Percentiles rank a stretch among this genome's conserved stretches.
These are phyloP conservation scores for Leonotis leonurus DNA, from an alignment of 257 asterid genomes.

Conservation along the genomic window DNA sequence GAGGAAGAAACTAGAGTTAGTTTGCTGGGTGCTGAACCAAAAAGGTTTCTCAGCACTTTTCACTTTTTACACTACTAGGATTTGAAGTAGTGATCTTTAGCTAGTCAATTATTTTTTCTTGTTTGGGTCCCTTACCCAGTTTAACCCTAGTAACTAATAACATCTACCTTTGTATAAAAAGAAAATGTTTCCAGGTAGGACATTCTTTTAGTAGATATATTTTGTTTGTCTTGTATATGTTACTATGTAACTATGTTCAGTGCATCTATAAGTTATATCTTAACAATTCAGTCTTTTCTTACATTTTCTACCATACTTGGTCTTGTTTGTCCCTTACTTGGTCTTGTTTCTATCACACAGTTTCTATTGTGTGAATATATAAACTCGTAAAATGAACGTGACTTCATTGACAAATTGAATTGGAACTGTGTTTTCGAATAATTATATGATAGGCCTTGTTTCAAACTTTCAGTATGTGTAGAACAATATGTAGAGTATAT, in stretches of 20 bases:
- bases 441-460: background rate
- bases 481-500: too few relatives aligned
- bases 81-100: background rate
- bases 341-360: background rate
- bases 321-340: too few relatives aligned
- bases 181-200: background rate
- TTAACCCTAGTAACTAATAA: background rate
- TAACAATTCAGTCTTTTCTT: too few relatives aligned
- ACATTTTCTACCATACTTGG: too few relatives aligned
- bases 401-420: background rate
- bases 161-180: background rate
- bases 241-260: too few relatives aligned
- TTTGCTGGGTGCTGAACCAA: background rate
- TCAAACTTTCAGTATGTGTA: too few relatives aligned
- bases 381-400: background rate
- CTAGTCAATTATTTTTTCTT: background rate
- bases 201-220: constrained; percentile 3
- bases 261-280: too few relatives aligned
- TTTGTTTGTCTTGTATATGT: constrained; percentile 1
- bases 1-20: background rate
- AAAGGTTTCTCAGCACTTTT: background rate
- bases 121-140: background rate
- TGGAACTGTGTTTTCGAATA: background rate
- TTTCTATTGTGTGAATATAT: background rate
- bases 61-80: background rate